Base-by-base conservation (phyloP, 345 rosid species). In the Camelina laxa region DNA sequence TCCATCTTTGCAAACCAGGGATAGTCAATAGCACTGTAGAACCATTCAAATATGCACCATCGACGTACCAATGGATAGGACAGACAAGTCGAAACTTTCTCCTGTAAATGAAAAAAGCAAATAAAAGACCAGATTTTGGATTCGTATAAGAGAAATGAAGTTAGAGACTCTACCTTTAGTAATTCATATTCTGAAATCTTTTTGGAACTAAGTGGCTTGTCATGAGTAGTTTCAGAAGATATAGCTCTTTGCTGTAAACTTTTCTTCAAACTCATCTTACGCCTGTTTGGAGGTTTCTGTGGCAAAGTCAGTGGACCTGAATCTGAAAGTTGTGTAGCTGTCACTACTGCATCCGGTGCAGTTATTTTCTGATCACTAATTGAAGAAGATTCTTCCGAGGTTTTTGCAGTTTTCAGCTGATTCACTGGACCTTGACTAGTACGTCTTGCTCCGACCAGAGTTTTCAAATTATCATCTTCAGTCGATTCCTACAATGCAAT, bases 1-100 rank as follows among this genome's bases (percentile, higher is more conserved):
- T 92, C 98, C 85, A 81, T 89, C 78, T 88, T 96, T 35, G 95
- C 94, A 86, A 96, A 96, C 99, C 99, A 96, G 6, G 96, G 95
- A 69, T 91, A 92, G 74, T 96, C 99, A 58, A 92, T 88, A 42
- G 97, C 97, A 82, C 98, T 87, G 67, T 91, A 88, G 82, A 96
- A 96, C 96, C 97, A 96, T 74, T 96, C 98, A 77, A 79, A 92
- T 60, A 77, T 78, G 82, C 97, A 96, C 97, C 97, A 88, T 81
- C 88, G 85, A 78, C 93, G 86, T 4, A 85, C 88, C 70, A 84
- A 74, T 64, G 79, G 72, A 59, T 81, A 73, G 53, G 97, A 89
- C 70, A 96, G 81, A 85, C 85, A 91, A 75, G 82, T 79, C 17
- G 84, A 85, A 62, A 89, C 82, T 79, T 81, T 83, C 79, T 89